Evolutionary conservation across 257 asterid genomes (phyloP).

Genomic region (Osmanthus fragrans): DNA sequence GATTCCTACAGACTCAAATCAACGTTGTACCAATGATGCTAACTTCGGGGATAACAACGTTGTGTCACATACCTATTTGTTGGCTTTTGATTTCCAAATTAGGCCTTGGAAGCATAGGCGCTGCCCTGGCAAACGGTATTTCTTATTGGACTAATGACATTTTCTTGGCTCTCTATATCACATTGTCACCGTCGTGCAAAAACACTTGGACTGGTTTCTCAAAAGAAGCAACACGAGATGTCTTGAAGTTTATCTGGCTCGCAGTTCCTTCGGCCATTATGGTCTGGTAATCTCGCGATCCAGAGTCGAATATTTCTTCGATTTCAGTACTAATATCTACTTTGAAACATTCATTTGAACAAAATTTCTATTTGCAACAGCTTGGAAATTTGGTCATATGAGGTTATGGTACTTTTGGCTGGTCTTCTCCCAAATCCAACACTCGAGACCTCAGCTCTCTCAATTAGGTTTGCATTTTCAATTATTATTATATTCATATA

Average conservation of each 20-base stretch:
- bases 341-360: neutral
- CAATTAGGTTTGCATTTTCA: slow-evolving; percentile 43
- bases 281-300: slow-evolving; percentile 45
- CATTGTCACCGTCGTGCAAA: slow-evolving; percentile 54
- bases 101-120: slow-evolving; percentile 70
- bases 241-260: slow-evolving; percentile 51
- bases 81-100: slow-evolving; percentile 57
- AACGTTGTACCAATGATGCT: slow-evolving; percentile 73
- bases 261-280: slow-evolving; percentile 73
- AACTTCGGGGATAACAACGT: slow-evolving; percentile 52
- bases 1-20: slow-evolving; percentile 66
- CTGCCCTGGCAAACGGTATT: slow-evolving; percentile 63
- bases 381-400: slow-evolving; percentile 79
- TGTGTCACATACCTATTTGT: slow-evolving; percentile 49
- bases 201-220: slow-evolving; percentile 64
- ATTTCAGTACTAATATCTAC: neutral
- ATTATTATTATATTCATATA: neutral
- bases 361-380: slow-evolving; percentile 28
- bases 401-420: slow-evolving; percentile 70
- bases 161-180: slow-evolving; percentile 45
- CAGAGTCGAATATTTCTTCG: neutral
- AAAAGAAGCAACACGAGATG: slow-evolving; percentile 42
- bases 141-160: slow-evolving; percentile 68
- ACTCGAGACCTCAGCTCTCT: slow-evolving; percentile 71
- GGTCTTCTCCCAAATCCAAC: slow-evolving; percentile 77